Conservation (phyloP, 1,284 basidiomycete species). For the Ceratobasidium sp. region DNA sequence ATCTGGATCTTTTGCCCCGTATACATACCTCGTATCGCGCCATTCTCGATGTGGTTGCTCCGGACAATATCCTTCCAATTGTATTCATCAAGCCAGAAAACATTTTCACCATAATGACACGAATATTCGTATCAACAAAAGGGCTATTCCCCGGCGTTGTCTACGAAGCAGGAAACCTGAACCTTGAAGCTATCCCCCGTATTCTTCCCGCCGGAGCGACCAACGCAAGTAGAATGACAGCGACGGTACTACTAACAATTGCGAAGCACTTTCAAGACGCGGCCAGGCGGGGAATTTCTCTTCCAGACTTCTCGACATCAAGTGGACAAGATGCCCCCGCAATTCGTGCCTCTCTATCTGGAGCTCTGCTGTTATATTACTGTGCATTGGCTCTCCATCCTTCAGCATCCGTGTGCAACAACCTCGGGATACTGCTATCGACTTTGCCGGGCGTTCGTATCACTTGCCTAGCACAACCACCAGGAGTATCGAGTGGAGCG, state of each 20-base stretch:
- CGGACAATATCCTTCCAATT: slow-evolving; percentile 50
- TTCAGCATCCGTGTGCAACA: slow-evolving; percentile 64
- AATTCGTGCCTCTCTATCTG: slow-evolving; percentile 56
- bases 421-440: slow-evolving; percentile 65
- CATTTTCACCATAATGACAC: slow-evolving; percentile 48
- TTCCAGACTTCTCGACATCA: slow-evolving; percentile 3
- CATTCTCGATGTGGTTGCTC: slow-evolving; percentile 7
- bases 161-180: slow-evolving; percentile 39
- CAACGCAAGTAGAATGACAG: slow-evolving; percentile 54
- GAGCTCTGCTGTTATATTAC: slow-evolving; percentile 64
- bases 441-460: slow-evolving; percentile 51
- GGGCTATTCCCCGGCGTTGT: slow-evolving; percentile 52
- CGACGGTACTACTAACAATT: slow-evolving; percentile 61
- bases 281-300: slow-evolving; percentile 4
- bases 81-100: slow-evolving; percentile 57
- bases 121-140: slow-evolving; percentile 51
- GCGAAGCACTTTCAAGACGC: slow-evolving; percentile 63
- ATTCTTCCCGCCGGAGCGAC: slow-evolving; percentile 33
- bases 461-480: slow-evolving; percentile 9
- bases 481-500: slow-evolving; percentile 44
- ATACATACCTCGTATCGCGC: slow-evolving; percentile 13
- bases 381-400: slow-evolving; percentile 61
- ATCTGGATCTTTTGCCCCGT: slow-evolving; percentile 7
- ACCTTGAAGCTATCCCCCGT: slow-evolving; percentile 22
- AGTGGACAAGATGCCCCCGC: slow-evolving; percentile 39